Conservation (phyloP, 805 yeast species). For the Metschnikowia rubicola region DNA sequence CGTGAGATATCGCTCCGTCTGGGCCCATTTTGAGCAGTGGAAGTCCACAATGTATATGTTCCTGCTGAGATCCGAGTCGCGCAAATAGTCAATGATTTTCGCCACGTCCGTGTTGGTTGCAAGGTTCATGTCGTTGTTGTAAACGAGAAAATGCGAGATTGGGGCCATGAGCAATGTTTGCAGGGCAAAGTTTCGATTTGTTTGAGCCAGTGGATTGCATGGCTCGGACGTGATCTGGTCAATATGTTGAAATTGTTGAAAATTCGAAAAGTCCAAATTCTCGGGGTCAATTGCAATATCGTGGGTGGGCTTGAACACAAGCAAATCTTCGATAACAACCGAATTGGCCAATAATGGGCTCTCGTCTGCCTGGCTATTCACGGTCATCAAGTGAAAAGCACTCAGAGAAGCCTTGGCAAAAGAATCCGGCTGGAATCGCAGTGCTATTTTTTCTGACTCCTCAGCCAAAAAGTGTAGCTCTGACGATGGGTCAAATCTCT, state of each 20-base stretch:
- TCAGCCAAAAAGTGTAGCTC: constrained; percentile 8
- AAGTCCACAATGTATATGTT: constrained; percentile 13
- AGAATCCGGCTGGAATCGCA: constrained; percentile 5
- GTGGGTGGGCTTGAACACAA: constrained; percentile 4
- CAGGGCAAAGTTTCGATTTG: constrained; percentile 29
- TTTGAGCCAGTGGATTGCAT: constrained; percentile 16
- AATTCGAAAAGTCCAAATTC: constrained; percentile 2
- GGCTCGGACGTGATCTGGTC: constrained; percentile 1
- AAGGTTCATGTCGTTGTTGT: constrained; percentile 22
- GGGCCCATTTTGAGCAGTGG: constrained; percentile 1
- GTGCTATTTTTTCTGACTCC: constrained; percentile 1
- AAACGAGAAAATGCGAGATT: constrained; percentile 31
- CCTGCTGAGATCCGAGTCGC: constrained; percentile 2
- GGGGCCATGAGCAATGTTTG: constrained; percentile 33
- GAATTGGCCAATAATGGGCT: constrained; percentile 18
- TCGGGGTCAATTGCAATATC: constrained; percentile 1
- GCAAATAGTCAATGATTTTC: constrained; percentile 11
- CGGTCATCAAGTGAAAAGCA: constrained; percentile 16
- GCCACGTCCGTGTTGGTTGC: constrained; percentile 20
- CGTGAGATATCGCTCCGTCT: constrained; percentile 3
- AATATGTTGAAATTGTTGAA: constrained; percentile 4
- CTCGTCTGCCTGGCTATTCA: constrained; percentile 11
- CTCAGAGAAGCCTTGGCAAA: constrained; percentile 5
- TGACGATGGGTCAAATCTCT: constrained; percentile 13
- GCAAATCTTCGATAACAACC: constrained; percentile 17